Evolutionary conservation across 2,329 filamentous ascomycete species (phyloP), one percentile per base, ranked within the genome.

Genomic region (Lasiodiplodia sp.): DNA sequence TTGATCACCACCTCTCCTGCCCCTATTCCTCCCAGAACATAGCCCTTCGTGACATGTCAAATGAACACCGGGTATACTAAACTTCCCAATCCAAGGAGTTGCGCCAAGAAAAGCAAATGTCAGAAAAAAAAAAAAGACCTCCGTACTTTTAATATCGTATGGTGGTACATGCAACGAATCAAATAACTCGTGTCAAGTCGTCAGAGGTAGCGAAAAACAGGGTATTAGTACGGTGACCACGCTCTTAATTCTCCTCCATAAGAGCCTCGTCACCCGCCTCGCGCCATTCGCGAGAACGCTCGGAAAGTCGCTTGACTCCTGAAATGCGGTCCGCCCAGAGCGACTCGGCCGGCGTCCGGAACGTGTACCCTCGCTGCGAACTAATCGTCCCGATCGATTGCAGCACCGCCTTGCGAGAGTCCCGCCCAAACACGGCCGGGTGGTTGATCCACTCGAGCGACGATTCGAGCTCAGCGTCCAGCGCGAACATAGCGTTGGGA

Each of bases 391-490:
- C 95, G 72, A 99, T 98, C 18, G 94, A 93, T 79, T 99, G 96
- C 28, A 99, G 85, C 2, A 99, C 94, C 4, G 95, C 93, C 83
- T 99, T 99, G 75, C 96, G 90, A 69, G 92, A 96, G 78, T 99
- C 96, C 47, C 96, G 89, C 10, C 92, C 91, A 78, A 99, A 99
- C 2, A 98, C 93, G 2, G 94, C 94, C 1, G 96, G 96, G 76
- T 99, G 96, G 77, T 92, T 94, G 80, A 99, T 98, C 96, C 96
- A 99, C 81, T 99, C 96, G 18, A 99, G 84, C 63, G 92, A 93
- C 40, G 92, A 88, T 78, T 97, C 93, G 40, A 99, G 87, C 79
- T 99, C 96, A 0, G 92, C 88, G 78, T 99, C 96, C 21, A 99
- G 88, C 2, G 96, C 94, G 28, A 89, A 85, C 75, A 98, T 95